Evolutionary conservation across 345 rosid species (phyloP).

Genomic region (Rhodamnia rubescens): DNA sequence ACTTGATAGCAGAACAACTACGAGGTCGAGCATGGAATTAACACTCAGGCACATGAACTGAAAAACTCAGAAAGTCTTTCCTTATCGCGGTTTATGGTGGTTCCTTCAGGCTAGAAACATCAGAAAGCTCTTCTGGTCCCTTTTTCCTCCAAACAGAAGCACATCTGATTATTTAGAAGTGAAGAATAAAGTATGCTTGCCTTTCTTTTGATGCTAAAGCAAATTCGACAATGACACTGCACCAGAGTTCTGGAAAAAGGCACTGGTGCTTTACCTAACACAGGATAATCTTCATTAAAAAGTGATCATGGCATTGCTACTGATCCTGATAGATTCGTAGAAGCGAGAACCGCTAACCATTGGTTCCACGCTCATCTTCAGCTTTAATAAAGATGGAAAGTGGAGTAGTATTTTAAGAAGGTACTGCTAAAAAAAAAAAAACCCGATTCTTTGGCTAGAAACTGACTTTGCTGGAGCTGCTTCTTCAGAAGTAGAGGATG

Average conservation of each 20-base stretch:
- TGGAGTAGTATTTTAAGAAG: not conserved
- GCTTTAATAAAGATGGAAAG: not conserved
- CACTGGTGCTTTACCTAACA: not conserved
- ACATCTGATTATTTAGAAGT: not conserved
- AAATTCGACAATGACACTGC: not conserved
- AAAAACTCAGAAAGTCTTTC: not conserved
- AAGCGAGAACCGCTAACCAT: not conserved
- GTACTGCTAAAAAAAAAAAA: not conserved
- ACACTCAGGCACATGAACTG: not conserved
- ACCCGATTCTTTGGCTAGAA: not conserved
- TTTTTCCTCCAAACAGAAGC: not conserved
- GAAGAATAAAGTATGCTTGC: not conserved
- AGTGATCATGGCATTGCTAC: not conserved
- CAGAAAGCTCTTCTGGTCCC: not conserved
- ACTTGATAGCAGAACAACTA: not conserved
- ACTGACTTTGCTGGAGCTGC: not conserved
- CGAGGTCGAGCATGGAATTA: not conserved
- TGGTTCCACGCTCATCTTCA: not conserved
- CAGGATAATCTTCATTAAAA: not conserved
- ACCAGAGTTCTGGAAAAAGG: not conserved
- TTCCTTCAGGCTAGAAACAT: not conserved
- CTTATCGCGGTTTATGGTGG: not conserved
- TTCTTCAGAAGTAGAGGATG: not conserved
- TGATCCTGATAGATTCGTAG: not conserved
- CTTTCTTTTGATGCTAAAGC: not conserved